Percentiles rank a stretch among this genome's conserved stretches.
Evolutionary conservation across 2,329 filamentous ascomycete species (phyloP).

Genomic region (Neurospora sp.): DNA sequence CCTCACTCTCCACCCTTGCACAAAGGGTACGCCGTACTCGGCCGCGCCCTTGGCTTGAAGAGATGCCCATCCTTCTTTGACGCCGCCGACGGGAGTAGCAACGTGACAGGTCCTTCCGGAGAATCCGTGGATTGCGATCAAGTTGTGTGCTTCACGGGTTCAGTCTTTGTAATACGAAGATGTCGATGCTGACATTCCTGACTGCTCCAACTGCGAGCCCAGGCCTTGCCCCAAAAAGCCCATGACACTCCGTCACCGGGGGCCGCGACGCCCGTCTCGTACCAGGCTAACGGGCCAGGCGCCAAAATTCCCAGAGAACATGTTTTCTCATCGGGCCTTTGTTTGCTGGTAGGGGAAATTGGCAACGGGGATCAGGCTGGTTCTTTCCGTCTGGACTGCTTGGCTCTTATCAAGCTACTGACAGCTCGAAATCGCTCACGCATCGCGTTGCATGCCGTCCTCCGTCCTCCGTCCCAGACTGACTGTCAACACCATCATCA

Average conservation of each 20-base stretch:
- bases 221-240: not conserved
- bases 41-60: not conserved
- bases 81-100: not conserved
- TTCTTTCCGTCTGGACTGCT: not conserved
- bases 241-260: not conserved
- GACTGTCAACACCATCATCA: not conserved
- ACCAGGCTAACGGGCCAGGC: conserved; percentile 1
- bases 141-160: not conserved
- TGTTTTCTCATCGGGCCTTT: not conserved
- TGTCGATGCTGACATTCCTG: not conserved
- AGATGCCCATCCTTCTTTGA: not conserved
- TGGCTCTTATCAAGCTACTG: not conserved
- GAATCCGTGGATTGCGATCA: not conserved
- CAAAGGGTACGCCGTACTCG: not conserved
- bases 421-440: not conserved
- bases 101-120: not conserved
- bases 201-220: not conserved
- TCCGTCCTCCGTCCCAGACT: not conserved
- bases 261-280: not conserved
- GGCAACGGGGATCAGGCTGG: not conserved
- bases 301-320: not conserved
- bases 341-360: not conserved
- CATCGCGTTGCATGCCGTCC: not conserved
- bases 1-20: not conserved
- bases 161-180: not conserved